Base-by-base conservation (phyloP, 371 early-diverging fungal species). In the Cokeromyces recurvatus region DNA sequence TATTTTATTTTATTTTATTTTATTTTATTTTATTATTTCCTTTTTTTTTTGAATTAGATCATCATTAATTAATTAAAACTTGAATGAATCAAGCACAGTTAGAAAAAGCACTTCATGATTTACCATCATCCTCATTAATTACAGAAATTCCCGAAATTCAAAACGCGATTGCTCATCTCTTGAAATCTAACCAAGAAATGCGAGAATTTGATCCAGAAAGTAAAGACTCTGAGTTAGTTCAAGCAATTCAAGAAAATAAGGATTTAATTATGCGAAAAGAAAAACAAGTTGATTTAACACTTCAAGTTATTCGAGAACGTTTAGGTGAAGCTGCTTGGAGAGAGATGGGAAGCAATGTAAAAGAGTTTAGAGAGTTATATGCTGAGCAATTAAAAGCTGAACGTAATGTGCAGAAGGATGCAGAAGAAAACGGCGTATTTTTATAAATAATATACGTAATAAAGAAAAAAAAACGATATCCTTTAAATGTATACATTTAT, bases 321-420 rank as follows among this genome's bases (percentile, higher is more conserved):
- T 17, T 73, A 23, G 69, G 69, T 11, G 63, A 66, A 35, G 63
- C 69, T 23, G 74, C 74, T 1, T 67, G 65, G 38, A 44, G 57
- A 38, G 74, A 73, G 51, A 55, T 73, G 27, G 58, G 43, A 31
- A 64, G 63, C 45, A 67, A 67, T 27, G 61, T 71, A 0, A 43
- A 34, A 14, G 65, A 59, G 6, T 71, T 71, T 35, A 51, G 68
- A 38, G 34, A 58, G 5, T 39, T 46, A 4, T 43, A 58, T 37
- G 36, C 44, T 23, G 27, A 53, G n/a, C 44, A 47, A 11, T 20
- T 58, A 12, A 10, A 34, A 22, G n/a, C 31, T 6, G 38, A 43
- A 20, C 19, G 16, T 14, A 32, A 37, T 25, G 4, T 14, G 0
- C 36, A 46, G 14, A 6, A 34, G 36, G 19, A 27, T 3, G 19